Base-by-base conservation (phyloP, 495 filamentous ascomycete species). In the Xylaria cubensis region DNA sequence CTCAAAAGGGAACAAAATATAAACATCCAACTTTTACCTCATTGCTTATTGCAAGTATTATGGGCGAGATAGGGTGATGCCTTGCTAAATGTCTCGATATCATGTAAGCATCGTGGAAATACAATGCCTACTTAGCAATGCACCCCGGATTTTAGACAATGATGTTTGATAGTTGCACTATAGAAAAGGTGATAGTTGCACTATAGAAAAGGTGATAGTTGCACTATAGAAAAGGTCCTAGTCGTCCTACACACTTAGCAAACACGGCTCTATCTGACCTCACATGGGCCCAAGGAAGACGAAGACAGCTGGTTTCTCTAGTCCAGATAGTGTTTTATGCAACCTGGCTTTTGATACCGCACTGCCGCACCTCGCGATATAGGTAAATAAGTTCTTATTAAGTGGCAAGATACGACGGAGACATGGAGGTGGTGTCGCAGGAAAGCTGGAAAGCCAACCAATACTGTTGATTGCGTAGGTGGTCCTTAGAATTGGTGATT, bases 71-170 rank as follows among this genome's bases (percentile, higher is more conserved):
- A 42, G 41, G 61, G 61, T 7, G 4, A 29, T 8, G n/a, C 12
- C 19, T 64, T 64, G 17, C 39, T n/a, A 44, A 26, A 19, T 10
- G 10, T 64, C 39, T 44, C 21, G 9, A 29, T 44, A 64, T 26
- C 19, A 21, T 19, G 39, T 39, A 61, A 36, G 34, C 58, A 41
- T 39, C 53, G 53, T 17, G 29, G 26, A 4, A 6, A 41, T 36
- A 21, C 29, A 41, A 15, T 29, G 36, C 61, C 3, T 44, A 13
- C n/a, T 13, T 24, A 63, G 36, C 36, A 39, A 61, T 61, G 58
- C 58, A 61, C 58, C 58, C 58, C 58, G 19, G 58, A 61, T 61
- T 61, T 39, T 61, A 19, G 58, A 61, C 17, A n/a, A 4, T 59
- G 17, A 36, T 36, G 34, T 8, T 36, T 29, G 32, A 36, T 36